These are phyloP conservation scores for Ganoderma resinaceum DNA, from an alignment of 1,284 basidiomycete species.

Conservation along the genomic window DNA sequence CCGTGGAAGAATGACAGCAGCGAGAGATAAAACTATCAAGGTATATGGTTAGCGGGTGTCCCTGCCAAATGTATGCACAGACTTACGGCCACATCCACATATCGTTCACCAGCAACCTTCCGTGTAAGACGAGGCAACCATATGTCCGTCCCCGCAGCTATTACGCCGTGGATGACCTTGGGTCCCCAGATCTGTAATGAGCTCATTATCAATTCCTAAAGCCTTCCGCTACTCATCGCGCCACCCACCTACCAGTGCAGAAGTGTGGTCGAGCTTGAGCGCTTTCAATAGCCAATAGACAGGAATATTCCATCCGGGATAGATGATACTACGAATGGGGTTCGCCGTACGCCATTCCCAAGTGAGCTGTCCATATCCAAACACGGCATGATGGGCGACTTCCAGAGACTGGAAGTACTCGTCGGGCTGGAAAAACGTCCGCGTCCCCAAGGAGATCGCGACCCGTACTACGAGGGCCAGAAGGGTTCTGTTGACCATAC, in stretches of 20 bases:
- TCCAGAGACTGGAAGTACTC: slow-evolving; percentile 97
- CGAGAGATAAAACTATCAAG: slow-evolving; percentile 77
- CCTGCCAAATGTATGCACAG: no score
- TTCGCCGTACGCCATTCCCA: slow-evolving; percentile 92
- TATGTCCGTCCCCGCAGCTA: slow-evolving; percentile 87
- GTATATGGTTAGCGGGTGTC: background rate
- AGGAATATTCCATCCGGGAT: slow-evolving; percentile 80
- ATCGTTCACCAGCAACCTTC: slow-evolving; percentile 63
- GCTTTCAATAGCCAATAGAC: slow-evolving; percentile 76
- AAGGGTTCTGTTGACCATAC: slow-evolving; percentile 14
- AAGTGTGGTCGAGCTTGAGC: slow-evolving; percentile 56
- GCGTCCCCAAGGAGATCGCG: slow-evolving; percentile 70
- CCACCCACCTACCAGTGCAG: slow-evolving; percentile 58
- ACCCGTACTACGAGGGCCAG: slow-evolving; percentile 51
- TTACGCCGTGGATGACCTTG: slow-evolving; percentile 78
- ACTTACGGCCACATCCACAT: slow-evolving; percentile 73
- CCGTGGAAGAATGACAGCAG: slow-evolving; percentile 89
- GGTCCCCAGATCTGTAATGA: slow-evolving; percentile 67
- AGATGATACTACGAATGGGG: slow-evolving; percentile 78
- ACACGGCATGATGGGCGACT: slow-evolving; percentile 88
- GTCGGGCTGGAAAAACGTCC: slow-evolving; percentile 96
- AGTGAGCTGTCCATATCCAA: slow-evolving; percentile 90
- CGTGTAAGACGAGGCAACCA: slow-evolving; percentile 71
- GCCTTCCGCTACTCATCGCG: background rate
- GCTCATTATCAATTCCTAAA: slow-evolving; percentile 15